A percentile compares a stretch with the other conserved stretches of the same genome.
These are phyloP conservation scores for Zoysia matrella DNA, from an alignment of 202 grass and related monocot species.

Conservation along the genomic window DNA sequence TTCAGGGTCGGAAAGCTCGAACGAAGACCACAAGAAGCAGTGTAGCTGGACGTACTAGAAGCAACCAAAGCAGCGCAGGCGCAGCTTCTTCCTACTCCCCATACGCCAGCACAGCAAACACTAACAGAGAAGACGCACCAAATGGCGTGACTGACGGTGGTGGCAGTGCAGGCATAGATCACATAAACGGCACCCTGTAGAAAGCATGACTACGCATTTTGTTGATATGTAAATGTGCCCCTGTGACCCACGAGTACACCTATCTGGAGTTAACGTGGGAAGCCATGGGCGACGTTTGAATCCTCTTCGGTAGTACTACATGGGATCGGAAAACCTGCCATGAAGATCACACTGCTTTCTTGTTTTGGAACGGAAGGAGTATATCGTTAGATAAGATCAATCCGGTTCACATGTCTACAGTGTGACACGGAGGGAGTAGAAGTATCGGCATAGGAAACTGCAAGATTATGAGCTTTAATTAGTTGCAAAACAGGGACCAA, in stretches of 20 bases:
- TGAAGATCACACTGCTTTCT: neutral
- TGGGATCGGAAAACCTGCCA: neutral
- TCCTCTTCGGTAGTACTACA: neutral
- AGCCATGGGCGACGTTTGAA: neutral
- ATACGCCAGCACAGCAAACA: slow-evolving; percentile 41
- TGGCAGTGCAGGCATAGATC: slow-evolving; percentile 41
- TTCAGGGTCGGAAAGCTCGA: slow-evolving; percentile 81
- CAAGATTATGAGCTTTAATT: too few species aligned
- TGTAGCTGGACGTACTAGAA: slow-evolving; percentile 66
- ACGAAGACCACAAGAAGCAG: slow-evolving; percentile 75
- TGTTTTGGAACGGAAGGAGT: neutral
- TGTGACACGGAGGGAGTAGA: too few species aligned
- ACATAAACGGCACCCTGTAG: slow-evolving; percentile 49
- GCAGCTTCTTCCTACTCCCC: slow-evolving; percentile 60
- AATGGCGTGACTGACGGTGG: slow-evolving; percentile 49
- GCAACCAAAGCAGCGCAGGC: slow-evolving; percentile 45
- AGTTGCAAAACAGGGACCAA: too few species aligned
- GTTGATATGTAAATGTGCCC: slow-evolving; percentile 5
- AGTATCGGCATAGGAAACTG: too few species aligned
- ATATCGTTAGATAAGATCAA: too few species aligned
- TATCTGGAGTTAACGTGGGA: neutral
- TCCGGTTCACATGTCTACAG: too few species aligned
- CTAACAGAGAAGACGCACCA: slow-evolving; percentile 33
- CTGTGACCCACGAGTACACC: neutral
- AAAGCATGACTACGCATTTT: slow-evolving; percentile 27